These are phyloP conservation scores for Wickerhamomyces chaumierensis DNA, from an alignment of 805 yeast genomes.

Conservation along the genomic window DNA sequence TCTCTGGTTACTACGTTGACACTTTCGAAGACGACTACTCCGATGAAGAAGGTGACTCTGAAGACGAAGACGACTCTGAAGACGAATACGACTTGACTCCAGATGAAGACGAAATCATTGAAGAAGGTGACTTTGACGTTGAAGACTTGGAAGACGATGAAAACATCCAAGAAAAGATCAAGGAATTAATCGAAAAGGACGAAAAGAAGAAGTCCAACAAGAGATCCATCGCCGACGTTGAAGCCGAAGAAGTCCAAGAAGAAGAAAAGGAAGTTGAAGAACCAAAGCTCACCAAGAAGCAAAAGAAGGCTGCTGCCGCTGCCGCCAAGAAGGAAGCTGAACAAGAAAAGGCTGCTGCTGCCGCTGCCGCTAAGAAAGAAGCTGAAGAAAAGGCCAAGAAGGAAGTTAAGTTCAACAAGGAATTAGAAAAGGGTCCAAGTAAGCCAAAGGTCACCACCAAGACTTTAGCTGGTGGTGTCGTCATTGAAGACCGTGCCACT, in stretches of 20 bases:
- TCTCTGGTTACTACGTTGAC: conserved; percentile 91
- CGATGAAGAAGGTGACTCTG: conserved; percentile 43
- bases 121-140: conserved; percentile 27
- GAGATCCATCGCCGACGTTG: conserved; percentile 24
- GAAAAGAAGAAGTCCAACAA: conserved; percentile 23
- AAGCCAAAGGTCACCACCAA: conserved; percentile 54
- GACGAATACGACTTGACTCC: conserved; percentile 61
- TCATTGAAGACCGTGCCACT: conserved; percentile 80
- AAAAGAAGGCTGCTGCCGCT: conserved; percentile 17
- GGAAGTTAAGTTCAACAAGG: conserved; percentile 81
- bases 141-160: conserved; percentile 46
- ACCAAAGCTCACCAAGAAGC: conserved; percentile 20
- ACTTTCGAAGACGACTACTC: conserved; percentile 70
- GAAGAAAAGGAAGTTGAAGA: conserved; percentile 22
- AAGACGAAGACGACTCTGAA: conserved; percentile 26
- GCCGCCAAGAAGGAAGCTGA: conserved; percentile 17
- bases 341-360: conserved; percentile 7
- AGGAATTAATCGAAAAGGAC: conserved; percentile 61
- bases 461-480: conserved; percentile 86
- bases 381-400: conserved; percentile 21
- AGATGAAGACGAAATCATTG: conserved; percentile 57
- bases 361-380: conserved; percentile 22
- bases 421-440: conserved; percentile 92
- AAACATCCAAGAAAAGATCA: conserved; percentile 62
- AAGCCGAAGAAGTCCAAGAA: conserved; percentile 35